Percentiles rank a stretch among this genome's conserved stretches.
Evolutionary conservation across 305 asterid genomes (phyloP).

Genomic region (Fraxinus xanthoxyloides): DNA sequence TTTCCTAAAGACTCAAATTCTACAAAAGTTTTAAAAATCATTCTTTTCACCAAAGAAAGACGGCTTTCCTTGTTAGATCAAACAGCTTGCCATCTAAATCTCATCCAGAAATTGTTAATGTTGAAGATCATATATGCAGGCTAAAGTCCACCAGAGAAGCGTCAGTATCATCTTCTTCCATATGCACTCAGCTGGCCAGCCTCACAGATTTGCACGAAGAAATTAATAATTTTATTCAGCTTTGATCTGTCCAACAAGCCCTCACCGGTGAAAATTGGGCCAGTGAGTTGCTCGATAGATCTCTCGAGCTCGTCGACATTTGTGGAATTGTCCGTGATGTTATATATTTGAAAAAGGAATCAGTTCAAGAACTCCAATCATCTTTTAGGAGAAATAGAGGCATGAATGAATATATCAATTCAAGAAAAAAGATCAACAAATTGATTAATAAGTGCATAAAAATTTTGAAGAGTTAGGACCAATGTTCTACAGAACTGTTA

Average conservation of each 20-base stretch:
- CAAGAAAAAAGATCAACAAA: slow-evolving; percentile 28
- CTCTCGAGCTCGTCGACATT: slow-evolving; percentile 24
- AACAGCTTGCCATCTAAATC: slow-evolving; percentile 31
- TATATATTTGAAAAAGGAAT: slow-evolving; percentile 21
- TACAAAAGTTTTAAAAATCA: background rate
- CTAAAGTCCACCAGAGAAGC: slow-evolving; percentile 17
- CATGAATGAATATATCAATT: slow-evolving; percentile 15
- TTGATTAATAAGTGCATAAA: slow-evolving; percentile 28
- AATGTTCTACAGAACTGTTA: background rate
- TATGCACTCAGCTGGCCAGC: slow-evolving; percentile 19
- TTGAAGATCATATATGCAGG: slow-evolving; percentile 17
- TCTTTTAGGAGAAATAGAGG: slow-evolving; percentile 27
- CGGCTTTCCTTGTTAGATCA: slow-evolving; percentile 30
- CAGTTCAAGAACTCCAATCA: slow-evolving; percentile 30
- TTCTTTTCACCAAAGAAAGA: background rate
- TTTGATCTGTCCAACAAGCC: slow-evolving; percentile 23
- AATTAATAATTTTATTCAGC: slow-evolving; percentile 21
- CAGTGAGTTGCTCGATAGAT: slow-evolving; percentile 31
- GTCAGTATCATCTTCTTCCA: slow-evolving; percentile 15
- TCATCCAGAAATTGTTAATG: slow-evolving; percentile 3
- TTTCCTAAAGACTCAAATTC: background rate
- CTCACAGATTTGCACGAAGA: slow-evolving; percentile 25
- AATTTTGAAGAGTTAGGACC: slow-evolving; percentile 23
- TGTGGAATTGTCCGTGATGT: slow-evolving; percentile 26
- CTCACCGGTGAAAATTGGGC: slow-evolving; percentile 1